These are phyloP conservation scores for Neoboletus magnificus DNA, from an alignment of 768 basidiomycete species.

Conservation along the genomic window DNA sequence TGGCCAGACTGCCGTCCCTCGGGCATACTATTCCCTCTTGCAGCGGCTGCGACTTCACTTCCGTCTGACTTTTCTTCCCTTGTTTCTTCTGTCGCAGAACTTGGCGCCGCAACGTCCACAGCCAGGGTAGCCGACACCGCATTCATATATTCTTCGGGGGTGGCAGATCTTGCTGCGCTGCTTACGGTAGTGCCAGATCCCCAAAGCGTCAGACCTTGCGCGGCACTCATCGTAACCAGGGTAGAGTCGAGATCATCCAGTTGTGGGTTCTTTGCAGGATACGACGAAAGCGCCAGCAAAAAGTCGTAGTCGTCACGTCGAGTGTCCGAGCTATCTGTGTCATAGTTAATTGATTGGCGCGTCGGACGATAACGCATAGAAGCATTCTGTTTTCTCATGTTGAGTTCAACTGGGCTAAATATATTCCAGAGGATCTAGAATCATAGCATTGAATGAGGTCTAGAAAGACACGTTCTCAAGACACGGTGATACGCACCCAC, in stretches of 20 bases:
- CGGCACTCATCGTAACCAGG: constrained; percentile 44
- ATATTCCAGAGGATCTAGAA: constrained; percentile 47
- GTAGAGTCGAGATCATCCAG: constrained; percentile 48
- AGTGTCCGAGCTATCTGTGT: constrained; percentile 14
- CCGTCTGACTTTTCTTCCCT: background rate
- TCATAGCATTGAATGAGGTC: constrained; percentile 1
- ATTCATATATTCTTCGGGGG: background rate
- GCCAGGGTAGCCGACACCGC: background rate
- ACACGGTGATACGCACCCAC: constrained; percentile 43
- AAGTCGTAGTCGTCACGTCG: constrained; percentile 51
- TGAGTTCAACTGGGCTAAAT: constrained; percentile 35
- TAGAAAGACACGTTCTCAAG: background rate
- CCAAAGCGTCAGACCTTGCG: constrained; percentile 52
- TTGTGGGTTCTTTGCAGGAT: constrained; percentile 39
- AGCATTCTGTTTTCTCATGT: constrained; percentile 42
- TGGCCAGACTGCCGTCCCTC: background rate
- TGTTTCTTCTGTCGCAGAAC: background rate
- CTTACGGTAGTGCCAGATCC: constrained; percentile 12
- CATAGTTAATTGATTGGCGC: constrained; percentile 14
- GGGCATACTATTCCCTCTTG: background rate
- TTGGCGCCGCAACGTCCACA: background rate
- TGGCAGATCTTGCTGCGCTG: background rate
- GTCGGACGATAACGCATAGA: constrained; percentile 34
- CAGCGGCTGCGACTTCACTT: background rate
- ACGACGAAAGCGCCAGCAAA: constrained; percentile 39